phyloP scores from a whole-genome alignment of 2,329 filamentous ascomycete species.

The Fusarium nisikadoi region DNA sequence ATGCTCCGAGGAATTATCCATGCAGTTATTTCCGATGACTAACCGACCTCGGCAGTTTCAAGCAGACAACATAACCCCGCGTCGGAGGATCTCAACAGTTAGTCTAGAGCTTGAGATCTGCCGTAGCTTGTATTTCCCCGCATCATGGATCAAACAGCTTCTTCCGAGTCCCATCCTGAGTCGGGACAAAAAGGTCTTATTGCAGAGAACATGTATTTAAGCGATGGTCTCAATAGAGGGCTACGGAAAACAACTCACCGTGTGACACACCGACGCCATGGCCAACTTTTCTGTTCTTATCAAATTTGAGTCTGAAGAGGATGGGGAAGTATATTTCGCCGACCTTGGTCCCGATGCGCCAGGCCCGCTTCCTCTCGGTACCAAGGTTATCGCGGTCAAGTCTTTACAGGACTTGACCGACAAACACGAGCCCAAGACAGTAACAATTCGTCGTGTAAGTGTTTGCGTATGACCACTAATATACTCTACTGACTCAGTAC shows the following conservation, averaged over 20 bases:
- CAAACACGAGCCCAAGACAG: not conserved
- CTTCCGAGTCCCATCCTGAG: not conserved
- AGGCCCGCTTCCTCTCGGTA: not conserved
- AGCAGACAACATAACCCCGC: not conserved
- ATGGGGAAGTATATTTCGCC: not conserved
- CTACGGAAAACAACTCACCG: not conserved
- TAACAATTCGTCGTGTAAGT: not conserved
- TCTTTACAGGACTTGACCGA: not conserved
- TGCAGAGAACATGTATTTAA: not conserved
- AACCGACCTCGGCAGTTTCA: not conserved
- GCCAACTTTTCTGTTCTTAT: not conserved
- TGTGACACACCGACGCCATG: not conserved
- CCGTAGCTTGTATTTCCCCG: not conserved
- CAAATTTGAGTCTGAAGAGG: not conserved
- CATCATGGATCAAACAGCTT: not conserved
- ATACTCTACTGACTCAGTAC: not conserved
- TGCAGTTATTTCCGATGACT: not conserved
- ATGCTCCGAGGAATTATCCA: not conserved
- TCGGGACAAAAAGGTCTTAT: not conserved
- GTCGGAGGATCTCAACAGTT: not conserved
- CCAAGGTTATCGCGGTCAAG: not conserved
- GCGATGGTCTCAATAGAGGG: fast-evolving
- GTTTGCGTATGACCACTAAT: not conserved
- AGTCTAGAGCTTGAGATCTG: not conserved
- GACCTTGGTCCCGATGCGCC: not conserved